These are phyloP conservation scores for Tetrahymena malaccensis DNA, from an alignment of 73 alveolate genomes.

Conservation along the genomic window DNA sequence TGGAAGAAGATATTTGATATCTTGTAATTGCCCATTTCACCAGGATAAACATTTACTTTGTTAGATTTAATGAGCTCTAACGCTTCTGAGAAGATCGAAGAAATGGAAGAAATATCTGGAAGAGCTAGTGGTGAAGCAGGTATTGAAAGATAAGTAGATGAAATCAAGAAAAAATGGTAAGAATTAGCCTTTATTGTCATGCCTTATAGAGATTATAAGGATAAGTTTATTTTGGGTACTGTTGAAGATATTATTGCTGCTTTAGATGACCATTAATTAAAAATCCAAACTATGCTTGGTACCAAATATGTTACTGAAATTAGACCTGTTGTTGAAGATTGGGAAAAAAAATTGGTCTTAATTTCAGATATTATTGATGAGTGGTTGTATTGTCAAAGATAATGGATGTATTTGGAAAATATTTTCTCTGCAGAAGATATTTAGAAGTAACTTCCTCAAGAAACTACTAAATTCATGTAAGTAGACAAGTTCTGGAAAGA, in stretches of 20 bases:
- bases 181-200: slow-evolving; percentile 72
- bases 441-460: slow-evolving; percentile 96
- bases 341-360: slow-evolving; percentile 90
- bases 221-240: slow-evolving; percentile 86
- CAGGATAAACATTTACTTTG: slow-evolving; percentile 66
- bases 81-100: slow-evolving; percentile 73
- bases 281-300: slow-evolving; percentile 93
- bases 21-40: slow-evolving; percentile 43
- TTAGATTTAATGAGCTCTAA: slow-evolving; percentile 60
- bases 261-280: slow-evolving; percentile 96
- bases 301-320: slow-evolving; percentile 95
- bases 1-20: slow-evolving; percentile 72
- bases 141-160: slow-evolving; percentile 80
- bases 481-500: slow-evolving; percentile 99
- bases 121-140: slow-evolving; percentile 95
- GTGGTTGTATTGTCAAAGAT: slow-evolving; percentile 96
- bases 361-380: slow-evolving; percentile 99
- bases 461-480: slow-evolving; percentile 91
- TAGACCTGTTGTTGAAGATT: slow-evolving; percentile 91
- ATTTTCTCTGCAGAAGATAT: slow-evolving; percentile 99
- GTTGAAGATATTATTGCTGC: slow-evolving; percentile 90
- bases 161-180: slow-evolving; percentile 82
- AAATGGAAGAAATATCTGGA: slow-evolving; percentile 92
- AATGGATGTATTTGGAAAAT: slow-evolving; percentile 99
- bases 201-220: slow-evolving; percentile 90